Percentiles rank a stretch among this genome's conserved stretches.
These are phyloP conservation scores for Arctium lappa DNA, from an alignment of 129 eudicot species.

Conservation along the genomic window DNA sequence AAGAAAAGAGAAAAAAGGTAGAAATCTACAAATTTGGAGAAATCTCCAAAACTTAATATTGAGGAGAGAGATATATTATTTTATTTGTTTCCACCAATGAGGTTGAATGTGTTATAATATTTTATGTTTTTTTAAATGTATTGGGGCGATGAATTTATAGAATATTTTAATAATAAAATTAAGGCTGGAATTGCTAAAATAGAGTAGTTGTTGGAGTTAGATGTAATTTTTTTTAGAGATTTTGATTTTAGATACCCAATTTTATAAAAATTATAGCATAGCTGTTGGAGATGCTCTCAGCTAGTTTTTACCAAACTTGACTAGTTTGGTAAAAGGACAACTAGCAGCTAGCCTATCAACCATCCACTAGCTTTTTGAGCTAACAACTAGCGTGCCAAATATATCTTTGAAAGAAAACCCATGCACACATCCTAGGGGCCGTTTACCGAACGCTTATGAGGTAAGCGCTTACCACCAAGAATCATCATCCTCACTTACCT, in stretches of 20 bases:
- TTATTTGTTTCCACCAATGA: neutral
- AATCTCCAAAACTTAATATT: too few relatives aligned
- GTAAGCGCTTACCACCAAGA: too few relatives aligned
- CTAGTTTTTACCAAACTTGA: neutral
- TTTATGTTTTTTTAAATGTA: neutral
- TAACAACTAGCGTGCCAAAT: neutral
- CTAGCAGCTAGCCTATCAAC: neutral
- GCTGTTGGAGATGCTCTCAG: neutral
- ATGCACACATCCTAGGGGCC: too few relatives aligned
- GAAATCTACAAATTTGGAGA: neutral
- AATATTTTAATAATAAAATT: neutral
- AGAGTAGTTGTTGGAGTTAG: neutral
- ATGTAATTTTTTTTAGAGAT: neutral
- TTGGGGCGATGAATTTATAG: neutral
- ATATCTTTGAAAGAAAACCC: too few relatives aligned
- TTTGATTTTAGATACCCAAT: neutral
- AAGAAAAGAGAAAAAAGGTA: neutral
- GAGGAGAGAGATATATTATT: neutral
- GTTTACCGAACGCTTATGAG: too few relatives aligned
- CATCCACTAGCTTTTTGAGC: neutral
- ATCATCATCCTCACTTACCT: too few relatives aligned
- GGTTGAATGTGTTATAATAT: neutral
- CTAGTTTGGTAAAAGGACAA: neutral
- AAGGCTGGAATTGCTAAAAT: neutral
- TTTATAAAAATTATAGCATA: neutral